These are phyloP conservation scores for Termitomyces sp. DNA, from an alignment of 768 basidiomycete species.

Conservation along the genomic window DNA sequence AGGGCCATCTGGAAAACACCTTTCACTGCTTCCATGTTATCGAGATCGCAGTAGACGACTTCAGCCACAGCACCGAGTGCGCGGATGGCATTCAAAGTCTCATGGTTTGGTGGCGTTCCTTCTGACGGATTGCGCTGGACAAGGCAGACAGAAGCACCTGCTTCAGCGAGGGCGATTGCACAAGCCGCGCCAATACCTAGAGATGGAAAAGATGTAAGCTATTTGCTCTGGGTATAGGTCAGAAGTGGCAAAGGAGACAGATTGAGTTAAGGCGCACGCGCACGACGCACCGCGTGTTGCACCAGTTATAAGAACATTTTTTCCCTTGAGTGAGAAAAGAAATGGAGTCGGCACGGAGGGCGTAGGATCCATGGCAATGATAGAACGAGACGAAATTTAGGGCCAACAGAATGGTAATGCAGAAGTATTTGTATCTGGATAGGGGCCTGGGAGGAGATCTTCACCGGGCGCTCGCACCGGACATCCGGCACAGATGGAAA, in stretches of 20 bases:
- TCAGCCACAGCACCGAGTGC: conserved; percentile 23
- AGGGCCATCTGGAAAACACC: conserved; percentile 35
- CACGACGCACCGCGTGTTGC: conserved; percentile 57
- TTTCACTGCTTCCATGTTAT: conserved; percentile 34
- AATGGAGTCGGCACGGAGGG: conserved; percentile 41
- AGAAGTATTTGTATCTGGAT: conserved; percentile 1
- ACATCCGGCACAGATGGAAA: conserved; percentile 10
- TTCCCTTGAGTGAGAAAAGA: conserved; percentile 63
- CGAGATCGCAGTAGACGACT: conserved; percentile 35
- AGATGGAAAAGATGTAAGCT: not conserved
- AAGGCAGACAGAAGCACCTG: conserved; percentile 42
- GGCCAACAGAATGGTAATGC: not conserved
- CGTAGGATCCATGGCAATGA: conserved; percentile 44
- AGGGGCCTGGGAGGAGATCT: conserved; percentile 8
- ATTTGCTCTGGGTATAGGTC: not conserved
- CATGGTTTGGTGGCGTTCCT: conserved; percentile 18
- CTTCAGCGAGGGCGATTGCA: conserved; percentile 42
- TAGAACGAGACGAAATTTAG: conserved; percentile 2
- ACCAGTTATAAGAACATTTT: conserved; percentile 76
- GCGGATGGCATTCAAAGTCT: conserved; percentile 27
- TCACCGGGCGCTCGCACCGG: conserved; percentile 14
- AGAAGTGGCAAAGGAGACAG: not conserved
- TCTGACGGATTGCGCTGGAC: conserved; percentile 28
- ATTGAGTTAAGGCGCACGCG: conserved; percentile 5
- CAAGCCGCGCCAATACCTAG: conserved; percentile 47